Percentiles rank a stretch among this genome's conserved stretches.
Conservation (phyloP, 306 rosid species). For the Prunus davidiana region DNA sequence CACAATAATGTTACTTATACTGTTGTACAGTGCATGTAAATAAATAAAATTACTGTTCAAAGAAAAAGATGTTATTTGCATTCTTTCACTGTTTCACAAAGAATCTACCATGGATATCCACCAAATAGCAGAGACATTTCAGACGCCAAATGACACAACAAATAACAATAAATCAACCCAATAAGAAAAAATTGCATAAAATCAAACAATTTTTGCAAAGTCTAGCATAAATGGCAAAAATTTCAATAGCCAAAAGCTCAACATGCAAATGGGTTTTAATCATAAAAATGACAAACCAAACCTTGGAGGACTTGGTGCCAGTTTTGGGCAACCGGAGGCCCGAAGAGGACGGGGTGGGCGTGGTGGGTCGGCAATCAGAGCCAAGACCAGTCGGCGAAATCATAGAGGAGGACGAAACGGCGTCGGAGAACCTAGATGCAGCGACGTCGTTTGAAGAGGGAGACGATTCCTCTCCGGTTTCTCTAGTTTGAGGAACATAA, state of each 20-base stretch:
- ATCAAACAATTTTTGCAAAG: neutral
- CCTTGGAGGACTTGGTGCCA: conserved; percentile 68
- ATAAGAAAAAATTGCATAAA: neutral
- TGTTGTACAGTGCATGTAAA: neutral
- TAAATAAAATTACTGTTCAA: neutral
- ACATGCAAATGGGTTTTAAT: conserved; percentile 16
- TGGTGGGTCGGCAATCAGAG: conserved; percentile 39
- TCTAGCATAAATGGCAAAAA: neutral
- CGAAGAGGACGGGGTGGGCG: conserved; percentile 63
- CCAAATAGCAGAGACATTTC: neutral
- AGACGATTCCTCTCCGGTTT: conserved; percentile 43
- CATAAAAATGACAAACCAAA: conserved; percentile 27
- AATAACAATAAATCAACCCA: neutral
- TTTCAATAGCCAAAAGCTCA: neutral
- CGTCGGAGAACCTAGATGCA: conserved; percentile 33
- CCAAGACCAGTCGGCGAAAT: conserved; percentile 25
- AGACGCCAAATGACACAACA: neutral
- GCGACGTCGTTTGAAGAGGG: conserved; percentile 21
- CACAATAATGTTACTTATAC: neutral
- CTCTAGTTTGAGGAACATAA: conserved; percentile 45
- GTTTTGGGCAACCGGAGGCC: conserved; percentile 48
- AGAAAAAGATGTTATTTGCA: conserved; percentile 4
- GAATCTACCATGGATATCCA: conserved; percentile 50
- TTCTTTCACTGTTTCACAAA: conserved; percentile 5
- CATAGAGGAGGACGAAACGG: conserved; percentile 24